Percentiles rank a stretch among this genome's conserved stretches.
Evolutionary conservation across 208 protist species (phyloP).

Genomic region (Crithidia fasciculata): DNA sequence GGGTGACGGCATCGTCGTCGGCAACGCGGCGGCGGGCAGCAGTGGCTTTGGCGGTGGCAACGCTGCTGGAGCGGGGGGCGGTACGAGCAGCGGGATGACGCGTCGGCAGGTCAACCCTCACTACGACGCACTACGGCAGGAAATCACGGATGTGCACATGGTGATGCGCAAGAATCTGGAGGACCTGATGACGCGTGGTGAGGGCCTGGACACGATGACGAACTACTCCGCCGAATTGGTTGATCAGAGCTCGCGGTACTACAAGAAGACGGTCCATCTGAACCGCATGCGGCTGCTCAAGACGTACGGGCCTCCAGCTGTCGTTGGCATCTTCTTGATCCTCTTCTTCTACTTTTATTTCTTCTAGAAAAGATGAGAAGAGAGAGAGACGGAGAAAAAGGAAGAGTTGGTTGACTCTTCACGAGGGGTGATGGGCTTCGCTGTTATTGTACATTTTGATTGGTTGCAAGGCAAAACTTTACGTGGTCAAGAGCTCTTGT

Average conservation of each 20-base stretch:
- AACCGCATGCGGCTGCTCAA: slow-evolving; percentile 89
- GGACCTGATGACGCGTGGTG: slow-evolving; percentile 89
- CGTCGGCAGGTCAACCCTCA: slow-evolving; percentile 77
- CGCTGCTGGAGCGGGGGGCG: slow-evolving; percentile 23
- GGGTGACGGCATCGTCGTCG: slow-evolving; percentile 51
- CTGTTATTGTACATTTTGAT: too few relatives aligned
- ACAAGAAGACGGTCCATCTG: slow-evolving; percentile 87
- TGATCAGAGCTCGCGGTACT: slow-evolving; percentile 84
- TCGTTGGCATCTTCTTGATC: slow-evolving; percentile 61
- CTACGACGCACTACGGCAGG: slow-evolving; percentile 80
- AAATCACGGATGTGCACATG: slow-evolving; percentile 90
- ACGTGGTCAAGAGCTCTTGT: too few relatives aligned
- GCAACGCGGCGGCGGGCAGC: slow-evolving; percentile 10
- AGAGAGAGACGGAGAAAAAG: not conserved
- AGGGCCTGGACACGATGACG: slow-evolving; percentile 91
- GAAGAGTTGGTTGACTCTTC: not conserved
- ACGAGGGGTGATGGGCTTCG: too few relatives aligned
- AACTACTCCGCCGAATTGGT: slow-evolving; percentile 84
- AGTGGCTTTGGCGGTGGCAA: slow-evolving; percentile 24
- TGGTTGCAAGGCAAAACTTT: too few relatives aligned
- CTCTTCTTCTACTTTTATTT: slow-evolving; percentile 89
- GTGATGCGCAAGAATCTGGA: slow-evolving; percentile 92
- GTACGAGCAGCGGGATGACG: slow-evolving; percentile 23
- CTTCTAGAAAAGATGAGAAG: slow-evolving; percentile 34
- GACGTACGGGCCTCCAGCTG: slow-evolving; percentile 83